These are phyloP conservation scores for Aspergillus haitiensis DNA, from an alignment of 495 filamentous ascomycete genomes.

Conservation along the genomic window DNA sequence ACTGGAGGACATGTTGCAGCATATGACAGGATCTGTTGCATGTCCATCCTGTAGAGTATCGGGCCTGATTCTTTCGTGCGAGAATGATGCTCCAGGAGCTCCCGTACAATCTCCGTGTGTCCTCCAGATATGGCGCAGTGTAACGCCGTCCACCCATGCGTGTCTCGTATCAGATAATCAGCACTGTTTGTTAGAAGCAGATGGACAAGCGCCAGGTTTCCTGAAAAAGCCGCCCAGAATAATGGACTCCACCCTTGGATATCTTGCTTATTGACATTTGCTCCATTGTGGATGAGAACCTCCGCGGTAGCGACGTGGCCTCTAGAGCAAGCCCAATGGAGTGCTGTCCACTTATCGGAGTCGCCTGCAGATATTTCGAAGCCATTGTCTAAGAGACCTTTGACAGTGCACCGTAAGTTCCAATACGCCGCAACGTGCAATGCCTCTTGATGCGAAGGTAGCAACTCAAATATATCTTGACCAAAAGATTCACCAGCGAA, in stretches of 20 bases:
- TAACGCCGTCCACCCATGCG: conserved; percentile 23
- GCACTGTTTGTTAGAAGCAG: conserved; percentile 19
- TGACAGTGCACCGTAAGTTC: background rate
- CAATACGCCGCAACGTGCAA: conserved; percentile 18
- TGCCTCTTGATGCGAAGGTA: conserved; percentile 3
- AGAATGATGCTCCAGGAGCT: conserved; percentile 16
- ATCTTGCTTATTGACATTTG: conserved; percentile 32
- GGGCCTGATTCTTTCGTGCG: background rate
- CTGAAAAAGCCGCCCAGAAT: conserved; percentile 29
- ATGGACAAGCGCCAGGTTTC: conserved; percentile 15
- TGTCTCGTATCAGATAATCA: conserved; percentile 5
- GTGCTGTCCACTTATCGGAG: conserved; percentile 25
- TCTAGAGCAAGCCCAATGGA: conserved; percentile 30
- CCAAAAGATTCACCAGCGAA: background rate
- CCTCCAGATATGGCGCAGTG: conserved; percentile 19
- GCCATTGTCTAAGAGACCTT: background rate
- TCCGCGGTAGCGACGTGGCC: conserved; percentile 25
- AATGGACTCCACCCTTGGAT: conserved; percentile 26
- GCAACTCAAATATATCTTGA: background rate
- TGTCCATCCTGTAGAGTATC: conserved; percentile 1
- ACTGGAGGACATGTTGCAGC: conserved; percentile 1
- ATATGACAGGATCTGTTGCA: conserved; percentile 1
- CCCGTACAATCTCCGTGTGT: conserved; percentile 7
- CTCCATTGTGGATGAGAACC: conserved; percentile 33
- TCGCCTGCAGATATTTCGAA: background rate